Conservation (phyloP, 2,329 filamentous ascomycete genomes). For the Bipolaris gigantea region DNA sequence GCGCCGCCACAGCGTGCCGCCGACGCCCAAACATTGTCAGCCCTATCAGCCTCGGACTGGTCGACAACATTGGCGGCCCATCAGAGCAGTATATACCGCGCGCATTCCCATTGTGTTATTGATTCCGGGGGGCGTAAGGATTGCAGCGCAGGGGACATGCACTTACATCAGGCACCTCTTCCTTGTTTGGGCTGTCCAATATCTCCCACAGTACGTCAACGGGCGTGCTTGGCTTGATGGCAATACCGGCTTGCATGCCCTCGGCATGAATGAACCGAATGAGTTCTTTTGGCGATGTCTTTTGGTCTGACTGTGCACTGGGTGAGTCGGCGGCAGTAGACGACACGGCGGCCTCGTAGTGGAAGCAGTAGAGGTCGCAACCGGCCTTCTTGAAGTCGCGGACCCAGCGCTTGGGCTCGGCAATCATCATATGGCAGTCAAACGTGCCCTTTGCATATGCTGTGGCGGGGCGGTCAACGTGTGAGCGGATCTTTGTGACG, state of each 20-base stretch:
- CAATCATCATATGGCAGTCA: slow-evolving; percentile 99
- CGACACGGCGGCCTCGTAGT: slow-evolving; percentile 89
- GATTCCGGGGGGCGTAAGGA: slow-evolving; percentile 10
- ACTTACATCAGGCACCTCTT: slow-evolving; percentile 86
- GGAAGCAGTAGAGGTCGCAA: slow-evolving; percentile 99
- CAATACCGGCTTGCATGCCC: slow-evolving; percentile 88
- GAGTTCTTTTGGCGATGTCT: slow-evolving; percentile 81
- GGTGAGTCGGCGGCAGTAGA: slow-evolving; percentile 84
- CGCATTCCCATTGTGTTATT: slow-evolving; percentile 19
- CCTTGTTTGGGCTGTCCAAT: slow-evolving; percentile 69
- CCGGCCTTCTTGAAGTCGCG: slow-evolving; percentile 91
- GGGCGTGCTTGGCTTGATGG: slow-evolving; percentile 88
- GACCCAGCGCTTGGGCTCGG: slow-evolving; percentile 99
- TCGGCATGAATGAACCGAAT: slow-evolving; percentile 88
- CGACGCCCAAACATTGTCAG: slow-evolving; percentile 28
- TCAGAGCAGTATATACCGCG: slow-evolving; percentile 19
- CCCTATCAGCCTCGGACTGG: slow-evolving; percentile 21
- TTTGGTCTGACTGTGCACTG: slow-evolving; percentile 65
- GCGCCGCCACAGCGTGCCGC: slow-evolving; percentile 37
- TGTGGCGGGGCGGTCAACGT: slow-evolving; percentile 74
- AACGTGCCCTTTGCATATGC: slow-evolving; percentile 84
- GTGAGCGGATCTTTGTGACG: slow-evolving; percentile 86
- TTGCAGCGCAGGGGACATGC: not conserved
- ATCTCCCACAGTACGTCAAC: slow-evolving; percentile 94
- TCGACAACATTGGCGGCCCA: slow-evolving; percentile 15